Conservation (phyloP, 2,329 filamentous ascomycete species). For the Pseudopyricularia javanii region DNA sequence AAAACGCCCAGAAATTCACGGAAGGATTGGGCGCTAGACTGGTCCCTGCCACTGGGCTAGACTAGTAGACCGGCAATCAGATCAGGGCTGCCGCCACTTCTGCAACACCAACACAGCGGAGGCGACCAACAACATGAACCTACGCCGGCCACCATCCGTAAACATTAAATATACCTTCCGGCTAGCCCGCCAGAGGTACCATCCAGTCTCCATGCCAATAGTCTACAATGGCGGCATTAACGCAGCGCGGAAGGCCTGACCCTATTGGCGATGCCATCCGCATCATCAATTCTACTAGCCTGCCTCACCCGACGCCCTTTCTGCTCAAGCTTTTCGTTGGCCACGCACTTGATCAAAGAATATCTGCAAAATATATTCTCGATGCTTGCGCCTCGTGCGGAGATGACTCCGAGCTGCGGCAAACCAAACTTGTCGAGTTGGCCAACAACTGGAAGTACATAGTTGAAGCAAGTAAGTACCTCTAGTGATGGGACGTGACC, state of each 20-base stretch:
- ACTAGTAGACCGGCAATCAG: too few species aligned
- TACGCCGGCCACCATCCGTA: too few species aligned
- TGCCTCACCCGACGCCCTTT: background rate
- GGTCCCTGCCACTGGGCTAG: too few species aligned
- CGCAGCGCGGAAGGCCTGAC: background rate
- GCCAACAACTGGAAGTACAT: conserved; percentile 12
- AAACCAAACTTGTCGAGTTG: background rate
- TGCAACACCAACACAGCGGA: too few species aligned
- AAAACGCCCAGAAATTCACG: background rate
- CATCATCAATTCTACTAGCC: background rate
- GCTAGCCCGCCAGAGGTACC: too few species aligned
- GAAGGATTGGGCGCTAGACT: too few species aligned
- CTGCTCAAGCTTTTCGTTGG: background rate
- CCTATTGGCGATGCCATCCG: background rate
- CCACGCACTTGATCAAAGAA: background rate
- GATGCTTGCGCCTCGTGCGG: background rate
- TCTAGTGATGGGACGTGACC: too few species aligned
- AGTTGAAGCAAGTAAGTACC: conserved; percentile 12
- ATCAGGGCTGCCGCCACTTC: background rate
- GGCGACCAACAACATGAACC: too few species aligned
- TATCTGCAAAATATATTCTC: background rate
- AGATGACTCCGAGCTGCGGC: background rate
- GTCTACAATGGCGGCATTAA: background rate
- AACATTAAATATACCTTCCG: too few species aligned
- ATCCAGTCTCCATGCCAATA: background rate